Conservation (phyloP, 306 rosid genomes). For the Carpinus viminea region DNA sequence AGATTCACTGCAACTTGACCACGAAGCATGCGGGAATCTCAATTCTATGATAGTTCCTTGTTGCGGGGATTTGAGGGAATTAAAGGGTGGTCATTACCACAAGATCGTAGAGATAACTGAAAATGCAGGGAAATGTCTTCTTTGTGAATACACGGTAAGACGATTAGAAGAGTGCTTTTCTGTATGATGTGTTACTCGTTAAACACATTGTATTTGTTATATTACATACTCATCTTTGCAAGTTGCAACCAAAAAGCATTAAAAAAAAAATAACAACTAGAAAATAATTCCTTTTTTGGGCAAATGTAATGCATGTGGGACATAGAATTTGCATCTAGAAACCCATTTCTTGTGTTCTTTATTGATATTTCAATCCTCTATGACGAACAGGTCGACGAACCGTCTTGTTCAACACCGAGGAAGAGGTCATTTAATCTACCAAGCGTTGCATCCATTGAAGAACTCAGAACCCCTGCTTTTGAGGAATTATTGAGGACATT, state of each 20-base stretch:
- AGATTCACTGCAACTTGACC: conserved; percentile 97
- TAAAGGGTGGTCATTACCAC: conserved; percentile 94
- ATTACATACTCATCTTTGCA: background rate
- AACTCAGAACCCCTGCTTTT: conserved; percentile 86
- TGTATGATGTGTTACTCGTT: too few species aligned
- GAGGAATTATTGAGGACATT: conserved; percentile 83
- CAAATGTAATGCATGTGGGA: too few species aligned
- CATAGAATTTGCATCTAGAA: background rate
- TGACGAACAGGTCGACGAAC: conserved; percentile 77
- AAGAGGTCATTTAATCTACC: conserved; percentile 88
- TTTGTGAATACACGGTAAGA: conserved; percentile 79
- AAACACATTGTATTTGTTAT: background rate
- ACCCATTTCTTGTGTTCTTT: background rate
- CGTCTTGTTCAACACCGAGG: conserved; percentile 98
- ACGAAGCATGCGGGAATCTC: conserved; percentile 83
- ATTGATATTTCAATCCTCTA: conserved; percentile 5
- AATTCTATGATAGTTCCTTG: conserved; percentile 84
- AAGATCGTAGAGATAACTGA: conserved; percentile 89
- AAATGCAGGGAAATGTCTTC: conserved; percentile 83
- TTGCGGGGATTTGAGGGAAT: conserved; percentile 83
- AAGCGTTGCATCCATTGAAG: conserved; percentile 79
- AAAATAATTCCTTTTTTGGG: background rate
- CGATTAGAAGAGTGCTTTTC: too few species aligned
- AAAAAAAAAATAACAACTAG: background rate
- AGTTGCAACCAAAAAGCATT: background rate